Evolutionary conservation across 441 rosid genomes (phyloP), one percentile per base, ranked within the genome.

Genomic region (Gossypium laxum): DNA sequence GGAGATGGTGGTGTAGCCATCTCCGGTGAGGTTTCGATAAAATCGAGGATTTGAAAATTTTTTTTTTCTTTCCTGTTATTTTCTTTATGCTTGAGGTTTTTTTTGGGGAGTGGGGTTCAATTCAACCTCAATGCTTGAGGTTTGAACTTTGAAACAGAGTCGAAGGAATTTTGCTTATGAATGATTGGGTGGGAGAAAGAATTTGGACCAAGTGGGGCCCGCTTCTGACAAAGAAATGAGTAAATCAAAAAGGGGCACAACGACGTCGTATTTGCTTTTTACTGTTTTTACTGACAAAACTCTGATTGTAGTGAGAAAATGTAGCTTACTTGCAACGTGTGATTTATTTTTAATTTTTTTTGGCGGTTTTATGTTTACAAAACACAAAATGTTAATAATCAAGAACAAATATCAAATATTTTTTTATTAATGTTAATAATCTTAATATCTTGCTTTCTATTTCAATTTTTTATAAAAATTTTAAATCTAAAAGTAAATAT

Each of bases 1-100:
- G 62, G 68, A 50, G 69, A 41, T 24, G 72, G 60, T 26, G 78
- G 12, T n/a, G 68, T 11, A 22, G 68, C 41, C 56, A 68, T 54
- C 51, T 69, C 57, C 55, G 26, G 59, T 32, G 32, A 68, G 28
- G 41, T 11, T 55, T 34, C 48, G 67, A 75, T 45, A 11, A 51
- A 56, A 38, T 12, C 74, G 62, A 75, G 34, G 74, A 28, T 26
- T 28, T 26, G 22, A 24, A 1, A 0, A 2, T 5, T 5, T 22
- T 0, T 26, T 47, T 14, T 66, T 17, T 0, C 10, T 38, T 64
- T 41, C 11, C 26, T 41, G 28, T 26, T 26, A 26, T 0, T 26
- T 26, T 26, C 28, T 26, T 26, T 26, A 2, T 26, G 28, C 4
- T 26, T 26, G 28, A 26, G 28, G 28, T 26, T 26, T 26, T 26